Evolutionary conservation across 441 rosid genomes (phyloP), one percentile per base, ranked within the genome.

Genomic region (Euphorbia corollata): DNA sequence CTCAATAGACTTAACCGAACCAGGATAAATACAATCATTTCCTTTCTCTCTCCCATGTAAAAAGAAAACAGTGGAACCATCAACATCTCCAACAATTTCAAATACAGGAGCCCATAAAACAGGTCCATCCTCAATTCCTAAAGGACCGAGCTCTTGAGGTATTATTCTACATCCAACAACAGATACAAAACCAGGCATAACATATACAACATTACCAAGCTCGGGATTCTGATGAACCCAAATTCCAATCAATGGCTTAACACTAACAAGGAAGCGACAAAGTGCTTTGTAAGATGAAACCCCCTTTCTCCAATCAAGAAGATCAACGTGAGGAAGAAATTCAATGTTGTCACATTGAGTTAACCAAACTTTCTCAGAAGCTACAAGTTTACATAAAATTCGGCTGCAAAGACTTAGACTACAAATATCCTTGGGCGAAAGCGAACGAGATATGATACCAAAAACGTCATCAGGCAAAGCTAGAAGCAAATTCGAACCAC

Each of bases 211-310:
- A 76, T 89, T 91, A 60, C 96, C 96, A 50, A 89, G 89, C 77
- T 91, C 94, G 43, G 96, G 96, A 71, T 91, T 87, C 73, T 89
- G 89, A 59, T 89, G 90, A 82, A 86, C 96, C 94, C 97, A 91
- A 63, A 91, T 76, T 16, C 97, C 96, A 48, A 85, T 68, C 30
- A 91, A 79, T 47, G 94, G 90, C 73, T 81, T 83, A 18, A 91
- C 85, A 41, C 75, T 67, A 0, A 81, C 66, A 55, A 91, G 86
- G 72, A 89, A 91, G 61, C 87, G 76, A 76, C 87, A 91, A 34
- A 91, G 85, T 0, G 81, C 71, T 82, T 71, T 83, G 73, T 82
- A 89, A 32, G 92, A 87, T 23, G 79, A 78, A 20, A 89, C 75
- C 3, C 84, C 96, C 18, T 78, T 62, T 64, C 96, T 72, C 96